Base-by-base conservation (phyloP, 352 stramenopile genomes). In the Phytophthora pini region DNA sequence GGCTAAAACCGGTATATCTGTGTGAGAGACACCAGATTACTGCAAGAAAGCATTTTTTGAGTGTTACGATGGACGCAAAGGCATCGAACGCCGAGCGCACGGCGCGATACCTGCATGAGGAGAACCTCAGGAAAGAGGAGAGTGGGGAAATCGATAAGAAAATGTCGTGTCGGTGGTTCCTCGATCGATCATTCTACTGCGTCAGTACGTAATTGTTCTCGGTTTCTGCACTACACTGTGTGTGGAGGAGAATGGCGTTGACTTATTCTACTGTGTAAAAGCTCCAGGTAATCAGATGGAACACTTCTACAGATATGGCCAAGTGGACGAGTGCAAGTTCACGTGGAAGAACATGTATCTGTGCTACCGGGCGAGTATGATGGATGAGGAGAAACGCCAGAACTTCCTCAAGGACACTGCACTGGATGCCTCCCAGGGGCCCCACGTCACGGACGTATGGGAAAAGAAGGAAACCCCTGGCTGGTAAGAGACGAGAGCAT, bases 301-400 rank as follows among this genome's bases (percentile, higher is more conserved):
- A 58, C 79, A 92, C 55, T 93, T 90, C 63, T 95, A 95, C 59
- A 79, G 84, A 32, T 74, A 86, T 44, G 87, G 87, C 1, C 68
- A 72, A 31, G 78, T 84, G 22, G 87, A 95, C 47, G 78, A 90
- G 65, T 95, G 87, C 79, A 87, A 88, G n/a, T 83, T 70, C 41
- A 93, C 79, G 46, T 93, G 83, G 84, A 77, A 66, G 43, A 92
- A 91, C 69, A 92, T 93, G 82, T 91, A 84, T 58, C 69, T 90
- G 47, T 95, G 87, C 65, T 87, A 91, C 34, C 82, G 87, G 38
- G 67, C 80, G 22, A 93, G 79, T 64, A 79, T 93, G 50, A 95
- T 95, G 87, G 79, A 89, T 51, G 77, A 88, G 54, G 74, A 87
- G 47, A 90, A 90, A 68, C 75, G 79, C 43, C 49, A 91, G 68